Conservation (phyloP, 129 eudicot genomes). For the Pittosporum tobira region DNA sequence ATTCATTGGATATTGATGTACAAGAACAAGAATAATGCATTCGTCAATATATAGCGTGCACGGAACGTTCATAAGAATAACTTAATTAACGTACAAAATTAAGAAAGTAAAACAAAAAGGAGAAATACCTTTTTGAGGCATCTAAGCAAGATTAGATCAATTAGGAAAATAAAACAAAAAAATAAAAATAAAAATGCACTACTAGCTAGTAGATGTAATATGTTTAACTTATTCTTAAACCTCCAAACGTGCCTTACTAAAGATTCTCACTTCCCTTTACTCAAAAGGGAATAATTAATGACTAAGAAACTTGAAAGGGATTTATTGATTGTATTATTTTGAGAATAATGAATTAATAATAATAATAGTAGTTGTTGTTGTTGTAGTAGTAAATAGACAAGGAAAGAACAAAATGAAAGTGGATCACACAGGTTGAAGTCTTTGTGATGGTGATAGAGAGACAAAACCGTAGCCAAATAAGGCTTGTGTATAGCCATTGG, state of each 20-base stretch:
- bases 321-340: too few species aligned
- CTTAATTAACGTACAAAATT: too few species aligned
- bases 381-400: not conserved
- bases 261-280: constrained; percentile 1
- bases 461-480: constrained; percentile 19
- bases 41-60: constrained; percentile 5
- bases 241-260: constrained; percentile 8
- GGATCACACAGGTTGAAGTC: not conserved
- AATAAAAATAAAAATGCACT: too few species aligned
- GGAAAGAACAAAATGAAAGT: not conserved
- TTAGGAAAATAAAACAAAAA: too few species aligned
- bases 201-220: not conserved
- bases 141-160: too few species aligned
- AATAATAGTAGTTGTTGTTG: not conserved
- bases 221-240: constrained; percentile 1
- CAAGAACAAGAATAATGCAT: not conserved
- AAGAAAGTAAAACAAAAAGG: too few species aligned
- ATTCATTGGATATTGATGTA: too few species aligned
- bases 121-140: too few species aligned
- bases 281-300: too few species aligned
- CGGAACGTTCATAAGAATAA: not conserved
- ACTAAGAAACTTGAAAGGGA: too few species aligned
- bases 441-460: constrained; percentile 14
- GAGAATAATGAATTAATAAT: too few species aligned
- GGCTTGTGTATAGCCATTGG: too few species aligned